Conservation (phyloP, 2,329 filamentous ascomycete species). For the Fonsecaea erecta region DNA sequence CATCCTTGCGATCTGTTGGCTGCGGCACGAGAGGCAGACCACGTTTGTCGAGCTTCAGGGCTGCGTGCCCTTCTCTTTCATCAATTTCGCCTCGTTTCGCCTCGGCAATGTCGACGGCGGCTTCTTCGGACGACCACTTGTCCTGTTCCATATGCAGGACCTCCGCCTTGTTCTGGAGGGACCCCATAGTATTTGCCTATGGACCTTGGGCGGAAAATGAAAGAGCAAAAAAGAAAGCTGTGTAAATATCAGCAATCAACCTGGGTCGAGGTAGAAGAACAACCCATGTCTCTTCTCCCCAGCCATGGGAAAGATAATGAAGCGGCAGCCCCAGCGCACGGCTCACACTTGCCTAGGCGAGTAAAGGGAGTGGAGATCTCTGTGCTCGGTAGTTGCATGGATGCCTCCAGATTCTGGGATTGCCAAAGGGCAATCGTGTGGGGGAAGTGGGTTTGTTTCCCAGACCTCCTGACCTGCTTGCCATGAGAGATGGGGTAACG, state of each 20-base stretch:
- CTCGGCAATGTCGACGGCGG: slow-evolving; percentile 6
- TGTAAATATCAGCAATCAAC: not conserved
- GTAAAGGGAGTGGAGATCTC: not conserved
- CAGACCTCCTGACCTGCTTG: not conserved
- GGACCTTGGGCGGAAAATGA: not conserved
- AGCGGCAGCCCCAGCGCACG: not conserved
- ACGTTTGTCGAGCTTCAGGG: slow-evolving; percentile 34
- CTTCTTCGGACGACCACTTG: slow-evolving; percentile 3
- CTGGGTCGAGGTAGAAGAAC: not conserved
- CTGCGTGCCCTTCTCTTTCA: slow-evolving; percentile 3
- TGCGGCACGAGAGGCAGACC: slow-evolving; percentile 38
- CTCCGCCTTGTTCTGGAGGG: slow-evolving; percentile 16
- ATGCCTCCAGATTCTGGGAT: not conserved
- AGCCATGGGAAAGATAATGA: not conserved
- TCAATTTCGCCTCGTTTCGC: not conserved
- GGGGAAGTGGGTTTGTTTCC: slow-evolving; percentile 3
- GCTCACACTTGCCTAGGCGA: slow-evolving; percentile 2
- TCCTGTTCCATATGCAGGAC: slow-evolving; percentile 18
- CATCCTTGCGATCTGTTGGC: slow-evolving; percentile 36
- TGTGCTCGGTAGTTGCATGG: slow-evolving; percentile 10
- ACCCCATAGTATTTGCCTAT: slow-evolving; percentile 1
- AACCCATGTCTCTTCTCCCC: not conserved
- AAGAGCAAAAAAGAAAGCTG: not conserved
- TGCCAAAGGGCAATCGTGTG: not conserved
- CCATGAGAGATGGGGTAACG: not conserved